These are phyloP conservation scores for Hanseniaspora gamundiae DNA, from an alignment of 1,139 yeast species.

Conservation along the genomic window DNA sequence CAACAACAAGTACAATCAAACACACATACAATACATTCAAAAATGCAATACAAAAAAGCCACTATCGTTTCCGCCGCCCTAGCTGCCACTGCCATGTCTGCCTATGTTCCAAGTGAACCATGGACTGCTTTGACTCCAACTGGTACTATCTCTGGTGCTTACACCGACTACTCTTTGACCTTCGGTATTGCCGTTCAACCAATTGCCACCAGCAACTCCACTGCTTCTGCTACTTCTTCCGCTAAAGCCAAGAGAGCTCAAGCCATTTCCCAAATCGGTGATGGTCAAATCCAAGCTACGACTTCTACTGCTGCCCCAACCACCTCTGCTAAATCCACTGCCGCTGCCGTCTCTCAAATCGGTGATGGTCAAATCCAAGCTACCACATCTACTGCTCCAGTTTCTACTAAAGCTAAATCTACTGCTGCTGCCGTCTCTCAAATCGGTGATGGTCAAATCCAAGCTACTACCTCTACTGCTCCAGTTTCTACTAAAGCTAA, in stretches of 20 bases:
- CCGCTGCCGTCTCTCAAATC: slow-evolving; percentile 18
- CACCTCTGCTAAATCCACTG: slow-evolving; percentile 15
- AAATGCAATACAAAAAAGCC: slow-evolving; percentile 29
- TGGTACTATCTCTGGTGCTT: slow-evolving; percentile 44
- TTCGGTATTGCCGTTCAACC: slow-evolving; percentile 66
- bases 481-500: slow-evolving; percentile 3
- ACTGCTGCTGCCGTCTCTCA: slow-evolving; percentile 4
- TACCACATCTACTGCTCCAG: slow-evolving; percentile 23
- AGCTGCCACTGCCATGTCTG: slow-evolving; percentile 43
- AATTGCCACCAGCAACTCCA: slow-evolving; percentile 28
- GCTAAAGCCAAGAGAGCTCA: slow-evolving; percentile 26
- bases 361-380: slow-evolving; percentile 29
- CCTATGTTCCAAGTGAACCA: slow-evolving; percentile 58
- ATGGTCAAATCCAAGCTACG: slow-evolving; percentile 20
- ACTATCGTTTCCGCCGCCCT: slow-evolving; percentile 31
- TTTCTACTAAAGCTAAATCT: slow-evolving; percentile 13
- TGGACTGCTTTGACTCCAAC: slow-evolving; percentile 63
- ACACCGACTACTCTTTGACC: slow-evolving; percentile 45
- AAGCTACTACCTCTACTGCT: slow-evolving; percentile 7
- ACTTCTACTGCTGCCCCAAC: slow-evolving; percentile 10
- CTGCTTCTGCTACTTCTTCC: slow-evolving; percentile 27
- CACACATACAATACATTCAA: not conserved
- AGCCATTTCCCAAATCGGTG: slow-evolving; percentile 21
- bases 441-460: slow-evolving; percentile 8
- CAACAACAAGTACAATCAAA: not conserved